Percentiles rank a stretch among this genome's conserved stretches.
phyloP scores from a whole-genome alignment of 2,329 filamentous ascomycete genomes.

The Alternaria arbusti region DNA sequence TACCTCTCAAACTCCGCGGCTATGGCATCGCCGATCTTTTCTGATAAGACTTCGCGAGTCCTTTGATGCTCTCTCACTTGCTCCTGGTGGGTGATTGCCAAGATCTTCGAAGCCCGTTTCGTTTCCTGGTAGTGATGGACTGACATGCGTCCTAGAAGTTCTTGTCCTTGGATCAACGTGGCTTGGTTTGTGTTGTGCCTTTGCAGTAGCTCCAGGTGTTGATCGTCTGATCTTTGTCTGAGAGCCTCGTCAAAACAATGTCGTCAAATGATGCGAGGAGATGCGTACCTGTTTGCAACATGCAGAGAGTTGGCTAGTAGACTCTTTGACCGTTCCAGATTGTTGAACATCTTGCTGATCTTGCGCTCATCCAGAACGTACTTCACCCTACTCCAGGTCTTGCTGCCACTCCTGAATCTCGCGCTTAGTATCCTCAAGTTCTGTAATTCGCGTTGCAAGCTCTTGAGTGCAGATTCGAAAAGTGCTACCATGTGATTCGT shows the following conservation, averaged over 20 bases:
- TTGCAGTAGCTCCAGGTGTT: not conserved
- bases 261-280: not conserved
- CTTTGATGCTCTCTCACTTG: not conserved
- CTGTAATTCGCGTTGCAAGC: conserved; percentile 11
- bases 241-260: not conserved
- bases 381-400: conserved; percentile 14
- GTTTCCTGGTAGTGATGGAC: not conserved
- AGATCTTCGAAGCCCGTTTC: not conserved
- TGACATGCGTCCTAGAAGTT: not conserved
- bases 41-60: not conserved
- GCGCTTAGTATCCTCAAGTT: not conserved
- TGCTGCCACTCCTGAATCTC: conserved; percentile 5
- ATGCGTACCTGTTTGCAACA: conserved; percentile 8
- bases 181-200: not conserved
- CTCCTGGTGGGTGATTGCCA: not conserved
- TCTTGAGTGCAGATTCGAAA: conserved; percentile 3
- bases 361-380: conserved; percentile 13
- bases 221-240: not conserved
- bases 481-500: not conserved
- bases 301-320: conserved; percentile 5
- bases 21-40: not conserved
- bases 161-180: not conserved
- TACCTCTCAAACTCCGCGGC: not conserved
- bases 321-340: conserved; percentile 11
- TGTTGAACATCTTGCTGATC: conserved; percentile 4